phyloP scores from a whole-genome alignment of 768 basidiomycete genomes.

The Sarcodon sp. region DNA sequence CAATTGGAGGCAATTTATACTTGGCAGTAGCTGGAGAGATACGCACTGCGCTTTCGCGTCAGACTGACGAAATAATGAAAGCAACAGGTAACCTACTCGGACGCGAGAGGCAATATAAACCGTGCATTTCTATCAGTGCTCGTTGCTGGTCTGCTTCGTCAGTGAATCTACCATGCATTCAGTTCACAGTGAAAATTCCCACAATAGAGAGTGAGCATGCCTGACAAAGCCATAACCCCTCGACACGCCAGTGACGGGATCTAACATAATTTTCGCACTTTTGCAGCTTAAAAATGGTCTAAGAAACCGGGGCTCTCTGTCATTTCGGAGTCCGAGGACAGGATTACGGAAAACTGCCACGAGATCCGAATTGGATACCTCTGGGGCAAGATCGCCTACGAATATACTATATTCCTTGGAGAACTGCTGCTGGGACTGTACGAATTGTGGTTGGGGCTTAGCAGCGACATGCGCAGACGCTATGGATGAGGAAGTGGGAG shows the following conservation, averaged over 20 bases:
- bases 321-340: conserved; percentile 71
- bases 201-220: conserved; percentile 23
- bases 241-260: conserved; percentile 80
- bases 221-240: conserved; percentile 91
- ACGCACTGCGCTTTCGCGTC: conserved; percentile 45
- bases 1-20: conserved; percentile 34
- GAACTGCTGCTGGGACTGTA: conserved; percentile 35
- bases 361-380: conserved; percentile 92
- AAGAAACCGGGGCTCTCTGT: conserved; percentile 82
- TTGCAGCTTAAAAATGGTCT: conserved; percentile 85
- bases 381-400: conserved; percentile 86
- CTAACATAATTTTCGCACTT: conserved; percentile 92
- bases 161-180: conserved; percentile 46
- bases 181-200: conserved; percentile 8
- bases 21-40: conserved; percentile 86
- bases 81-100: conserved; percentile 40
- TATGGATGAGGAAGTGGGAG: conserved; percentile 19
- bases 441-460: not conserved
- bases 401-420: conserved; percentile 90
- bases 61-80: conserved; percentile 12
- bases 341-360: conserved; percentile 89
- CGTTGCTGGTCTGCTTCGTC: conserved; percentile 84
- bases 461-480: conserved; percentile 12
- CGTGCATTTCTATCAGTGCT: conserved; percentile 86
- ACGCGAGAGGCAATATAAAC: conserved; percentile 77